Conservation (phyloP, 2,329 filamentous ascomycete species). For the Colletotrichum zoysiae region DNA sequence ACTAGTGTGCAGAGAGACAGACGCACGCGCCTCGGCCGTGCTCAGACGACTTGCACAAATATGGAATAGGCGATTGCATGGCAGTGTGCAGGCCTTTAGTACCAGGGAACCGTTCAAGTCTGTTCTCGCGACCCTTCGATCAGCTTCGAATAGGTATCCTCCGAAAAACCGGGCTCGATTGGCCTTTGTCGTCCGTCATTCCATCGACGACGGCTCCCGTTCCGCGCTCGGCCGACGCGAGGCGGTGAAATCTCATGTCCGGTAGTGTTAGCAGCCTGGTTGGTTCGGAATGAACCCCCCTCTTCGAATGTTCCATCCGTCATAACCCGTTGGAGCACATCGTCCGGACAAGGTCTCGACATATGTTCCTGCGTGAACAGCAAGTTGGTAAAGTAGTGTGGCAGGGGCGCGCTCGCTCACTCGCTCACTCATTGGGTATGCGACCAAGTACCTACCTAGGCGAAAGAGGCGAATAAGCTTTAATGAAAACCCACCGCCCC, state of each 20-base stretch:
- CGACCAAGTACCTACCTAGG: neutral
- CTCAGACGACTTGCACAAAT: conserved; percentile 19
- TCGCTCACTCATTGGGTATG: neutral
- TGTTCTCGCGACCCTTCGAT: conserved; percentile 27
- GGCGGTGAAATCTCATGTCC: neutral
- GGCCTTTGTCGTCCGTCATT: neutral
- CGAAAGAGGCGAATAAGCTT: conserved; percentile 14
- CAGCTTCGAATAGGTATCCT: conserved; percentile 2
- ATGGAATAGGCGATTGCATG: conserved; percentile 10
- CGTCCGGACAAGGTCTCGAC: neutral
- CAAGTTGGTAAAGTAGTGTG: conserved; percentile 7
- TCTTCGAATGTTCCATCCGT: conserved; percentile 15
- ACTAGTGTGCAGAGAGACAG: neutral
- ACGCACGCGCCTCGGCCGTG: conserved; percentile 25
- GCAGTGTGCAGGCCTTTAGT: neutral
- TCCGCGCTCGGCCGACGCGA: neutral
- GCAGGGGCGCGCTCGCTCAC: conserved; percentile 4
- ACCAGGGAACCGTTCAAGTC: conserved; percentile 18
- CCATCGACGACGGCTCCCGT: neutral
- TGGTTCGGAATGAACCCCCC: neutral
- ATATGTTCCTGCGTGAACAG: conserved; percentile 6
- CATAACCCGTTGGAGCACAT: conserved; percentile 18
- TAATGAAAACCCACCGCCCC: neutral
- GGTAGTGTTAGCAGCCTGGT: conserved; percentile 2
- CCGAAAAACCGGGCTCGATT: conserved; percentile 5